These are phyloP conservation scores for Agaricus sinodeliciosus DNA, from an alignment of 768 basidiomycete genomes.

Conservation along the genomic window DNA sequence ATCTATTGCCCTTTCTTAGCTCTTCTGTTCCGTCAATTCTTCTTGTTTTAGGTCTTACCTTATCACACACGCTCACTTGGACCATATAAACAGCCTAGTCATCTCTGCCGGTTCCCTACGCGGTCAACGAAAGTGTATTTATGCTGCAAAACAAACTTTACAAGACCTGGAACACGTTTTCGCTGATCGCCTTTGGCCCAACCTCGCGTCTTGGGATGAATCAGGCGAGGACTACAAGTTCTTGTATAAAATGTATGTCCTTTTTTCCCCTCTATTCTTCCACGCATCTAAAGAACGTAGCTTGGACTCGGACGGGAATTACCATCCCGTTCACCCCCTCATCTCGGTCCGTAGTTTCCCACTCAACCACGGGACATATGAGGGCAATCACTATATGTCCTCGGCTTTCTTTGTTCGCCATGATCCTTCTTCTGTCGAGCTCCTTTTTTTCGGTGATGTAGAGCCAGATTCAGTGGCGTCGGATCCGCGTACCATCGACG, in stretches of 20 bases:
- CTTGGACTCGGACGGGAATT: constrained; percentile 44
- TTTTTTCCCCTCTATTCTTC: background rate
- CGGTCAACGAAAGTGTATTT: constrained; percentile 58
- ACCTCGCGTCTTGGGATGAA: constrained; percentile 69
- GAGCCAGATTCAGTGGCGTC: constrained; percentile 73
- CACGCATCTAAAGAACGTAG: constrained; percentile 23
- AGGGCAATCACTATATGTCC: constrained; percentile 57
- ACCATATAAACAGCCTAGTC: constrained; percentile 81
- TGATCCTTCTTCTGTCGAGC: constrained; percentile 53
- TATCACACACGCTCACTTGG: constrained; percentile 85
- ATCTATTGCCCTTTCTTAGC: constrained; percentile 10
- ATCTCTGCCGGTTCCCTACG: constrained; percentile 74
- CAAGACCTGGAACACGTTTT: constrained; percentile 68
- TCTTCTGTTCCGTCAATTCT: constrained; percentile 3
- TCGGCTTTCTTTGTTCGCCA: constrained; percentile 83
- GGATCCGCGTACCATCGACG: constrained; percentile 51
- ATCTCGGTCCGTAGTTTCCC: constrained; percentile 64
- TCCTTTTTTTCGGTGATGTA: constrained; percentile 94
- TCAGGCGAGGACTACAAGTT: constrained; percentile 53
- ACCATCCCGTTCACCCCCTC: constrained; percentile 43
- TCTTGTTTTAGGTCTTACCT: constrained; percentile 60
- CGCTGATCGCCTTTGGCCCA: constrained; percentile 79
- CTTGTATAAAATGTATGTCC: constrained; percentile 57
- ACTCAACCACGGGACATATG: constrained; percentile 64
- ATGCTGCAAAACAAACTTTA: constrained; percentile 53